A percentile compares a stretch with the other conserved stretches of the same genome.
These are phyloP conservation scores for Mucor racemosus DNA, from an alignment of 371 early-diverging fungal genomes.

Conservation along the genomic window DNA sequence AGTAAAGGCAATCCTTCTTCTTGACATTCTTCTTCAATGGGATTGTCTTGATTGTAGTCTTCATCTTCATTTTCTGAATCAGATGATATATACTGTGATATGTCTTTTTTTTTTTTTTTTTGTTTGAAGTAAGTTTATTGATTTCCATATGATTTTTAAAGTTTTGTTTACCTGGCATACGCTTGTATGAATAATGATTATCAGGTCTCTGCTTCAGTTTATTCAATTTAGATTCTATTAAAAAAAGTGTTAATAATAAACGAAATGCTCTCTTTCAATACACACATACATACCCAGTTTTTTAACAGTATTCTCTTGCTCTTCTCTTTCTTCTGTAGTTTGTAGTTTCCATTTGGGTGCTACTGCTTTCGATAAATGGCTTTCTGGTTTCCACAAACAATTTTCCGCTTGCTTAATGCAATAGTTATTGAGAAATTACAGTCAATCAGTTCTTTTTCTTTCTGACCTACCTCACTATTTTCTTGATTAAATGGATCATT, in stretches of 20 bases:
- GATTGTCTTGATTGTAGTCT: not conserved
- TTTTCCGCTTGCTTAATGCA: not conserved
- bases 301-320: not conserved
- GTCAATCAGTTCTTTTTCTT: not conserved
- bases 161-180: constrained; percentile 11
- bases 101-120: not conserved
- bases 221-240: constrained; percentile 12
- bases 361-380: not conserved
- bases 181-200: constrained; percentile 2
- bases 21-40: not conserved
- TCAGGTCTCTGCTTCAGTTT: constrained; percentile 1
- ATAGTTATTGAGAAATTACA: not conserved
- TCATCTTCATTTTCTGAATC: constrained; percentile 9
- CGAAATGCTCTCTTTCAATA: not conserved
- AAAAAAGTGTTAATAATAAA: not conserved
- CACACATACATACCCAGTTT: not conserved
- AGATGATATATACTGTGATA: constrained; percentile 1
- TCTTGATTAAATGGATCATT: constrained; percentile 10
- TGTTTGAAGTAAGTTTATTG: not conserved
- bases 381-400: not conserved
- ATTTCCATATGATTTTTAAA: not conserved
- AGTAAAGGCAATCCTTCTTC: constrained; percentile 24
- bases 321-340: not conserved
- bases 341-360: constrained; percentile 1
- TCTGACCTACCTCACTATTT: not conserved